Percentiles rank a stretch among this genome's conserved stretches.
Conservation (phyloP, 768 basidiomycete species). For the Termitomyces titanicus region DNA sequence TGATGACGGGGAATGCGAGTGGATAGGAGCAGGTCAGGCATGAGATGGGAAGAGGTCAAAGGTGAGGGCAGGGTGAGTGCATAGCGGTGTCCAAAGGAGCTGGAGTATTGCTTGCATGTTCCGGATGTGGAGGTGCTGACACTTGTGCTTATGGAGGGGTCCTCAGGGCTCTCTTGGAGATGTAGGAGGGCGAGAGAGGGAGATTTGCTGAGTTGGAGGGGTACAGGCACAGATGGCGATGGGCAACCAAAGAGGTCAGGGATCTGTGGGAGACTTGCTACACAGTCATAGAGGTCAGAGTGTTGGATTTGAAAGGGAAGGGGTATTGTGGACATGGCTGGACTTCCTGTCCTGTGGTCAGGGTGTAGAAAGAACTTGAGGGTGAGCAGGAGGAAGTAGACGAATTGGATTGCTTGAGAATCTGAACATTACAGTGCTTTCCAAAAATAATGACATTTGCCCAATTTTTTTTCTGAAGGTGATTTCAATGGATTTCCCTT, state of each 20-base stretch:
- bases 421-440: no score
- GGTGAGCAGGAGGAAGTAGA: constrained; percentile 17
- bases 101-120: constrained; percentile 64
- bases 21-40: background rate
- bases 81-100: constrained; percentile 76
- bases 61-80: constrained; percentile 28
- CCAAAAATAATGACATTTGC: no score
- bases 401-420: constrained; percentile 11
- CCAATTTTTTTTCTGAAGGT: no score
- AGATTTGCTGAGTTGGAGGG: constrained; percentile 1
- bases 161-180: constrained; percentile 11
- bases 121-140: background rate
- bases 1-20: background rate
- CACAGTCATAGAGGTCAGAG: constrained; percentile 15
- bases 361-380: constrained; percentile 16
- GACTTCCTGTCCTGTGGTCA: background rate
- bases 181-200: background rate
- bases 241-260: background rate
- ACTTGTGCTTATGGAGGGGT: constrained; percentile 1
- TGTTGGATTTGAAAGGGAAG: constrained; percentile 28
- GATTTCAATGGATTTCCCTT: no score
- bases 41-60: background rate
- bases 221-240: constrained; percentile 1
- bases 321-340: constrained; percentile 14
- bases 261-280: constrained; percentile 2